Percentiles rank a stretch among this genome's conserved stretches.
phyloP scores from a whole-genome alignment of 2,329 filamentous ascomycete genomes.

The Colletotrichum sansevieriae region DNA sequence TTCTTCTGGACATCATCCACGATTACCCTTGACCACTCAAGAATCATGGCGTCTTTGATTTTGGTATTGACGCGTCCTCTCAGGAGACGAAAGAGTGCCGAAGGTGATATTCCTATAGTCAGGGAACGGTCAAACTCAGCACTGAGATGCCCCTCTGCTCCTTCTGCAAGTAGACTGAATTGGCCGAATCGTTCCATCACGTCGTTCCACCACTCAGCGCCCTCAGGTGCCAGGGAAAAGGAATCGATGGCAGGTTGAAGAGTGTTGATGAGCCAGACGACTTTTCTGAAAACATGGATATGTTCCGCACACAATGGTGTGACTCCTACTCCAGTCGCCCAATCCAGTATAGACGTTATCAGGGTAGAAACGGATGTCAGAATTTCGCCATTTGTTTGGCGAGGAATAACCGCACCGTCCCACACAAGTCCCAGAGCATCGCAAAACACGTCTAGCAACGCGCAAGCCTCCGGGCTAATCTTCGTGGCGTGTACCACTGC shows the following conservation, averaged over 20 bases:
- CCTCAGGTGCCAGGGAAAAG: constrained; percentile 31
- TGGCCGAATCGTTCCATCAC: constrained; percentile 17
- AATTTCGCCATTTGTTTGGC: constrained; percentile 52
- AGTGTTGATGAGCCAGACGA: constrained; percentile 40
- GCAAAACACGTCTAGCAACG: constrained; percentile 64
- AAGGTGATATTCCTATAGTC: constrained; percentile 1
- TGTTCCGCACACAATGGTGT: constrained; percentile 42
- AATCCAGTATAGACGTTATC: constrained; percentile 44
- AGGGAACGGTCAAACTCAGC: constrained; percentile 14
- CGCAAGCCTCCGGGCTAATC: constrained; percentile 55
- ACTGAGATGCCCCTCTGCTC: constrained; percentile 32
- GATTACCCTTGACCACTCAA: constrained; percentile 58
- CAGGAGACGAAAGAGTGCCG: constrained; percentile 44
- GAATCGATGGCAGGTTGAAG: constrained; percentile 43
- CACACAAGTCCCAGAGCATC: constrained; percentile 57
- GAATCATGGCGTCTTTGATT: constrained; percentile 49
- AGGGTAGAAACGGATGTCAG: constrained; percentile 48
- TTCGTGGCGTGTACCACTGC: constrained; percentile 60
- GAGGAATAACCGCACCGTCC: constrained; percentile 50
- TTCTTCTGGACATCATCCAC: constrained; percentile 59
- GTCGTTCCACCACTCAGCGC: constrained; percentile 23
- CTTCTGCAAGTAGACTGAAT: constrained; percentile 29
- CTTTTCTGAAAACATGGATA: constrained; percentile 45
- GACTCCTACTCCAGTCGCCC: constrained; percentile 37
- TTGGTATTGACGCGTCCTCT: constrained; percentile 3